These are phyloP conservation scores for Geranomyces michiganensis DNA, from an alignment of 192 early-diverging fungal species.

Conservation along the genomic window DNA sequence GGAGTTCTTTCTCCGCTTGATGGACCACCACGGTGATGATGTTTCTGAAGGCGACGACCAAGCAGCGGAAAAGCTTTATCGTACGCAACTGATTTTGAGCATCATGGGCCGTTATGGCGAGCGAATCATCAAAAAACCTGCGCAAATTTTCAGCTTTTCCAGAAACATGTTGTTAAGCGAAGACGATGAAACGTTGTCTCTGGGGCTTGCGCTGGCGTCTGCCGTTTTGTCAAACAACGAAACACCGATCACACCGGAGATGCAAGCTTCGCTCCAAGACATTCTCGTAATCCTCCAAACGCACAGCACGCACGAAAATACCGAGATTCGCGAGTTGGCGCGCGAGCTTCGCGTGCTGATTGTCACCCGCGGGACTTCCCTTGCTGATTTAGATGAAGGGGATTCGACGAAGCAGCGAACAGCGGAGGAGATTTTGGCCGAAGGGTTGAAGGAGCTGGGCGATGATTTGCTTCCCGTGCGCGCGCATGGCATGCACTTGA, in stretches of 20 bases:
- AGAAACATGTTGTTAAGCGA: conserved; percentile 32
- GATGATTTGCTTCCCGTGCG: conserved; percentile 82
- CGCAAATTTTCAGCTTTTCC: conserved; percentile 64
- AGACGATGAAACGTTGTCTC: conserved; percentile 26
- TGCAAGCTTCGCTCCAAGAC: conserved; percentile 31
- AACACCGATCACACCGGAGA: neutral
- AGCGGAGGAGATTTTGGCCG: conserved; percentile 63
- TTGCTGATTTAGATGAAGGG: neutral
- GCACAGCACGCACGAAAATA: conserved; percentile 28
- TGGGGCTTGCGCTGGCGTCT: conserved; percentile 24
- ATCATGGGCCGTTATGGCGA: conserved; percentile 76
- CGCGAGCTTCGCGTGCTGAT: conserved; percentile 40
- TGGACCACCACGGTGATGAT: conserved; percentile 70
- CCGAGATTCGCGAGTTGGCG: conserved; percentile 34
- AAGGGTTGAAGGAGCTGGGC: conserved; percentile 76
- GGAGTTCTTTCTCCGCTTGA: conserved; percentile 74
- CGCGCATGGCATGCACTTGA: conserved; percentile 82
- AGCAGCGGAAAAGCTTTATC: neutral
- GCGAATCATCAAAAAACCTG: conserved; percentile 71
- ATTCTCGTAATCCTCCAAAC: conserved; percentile 42
- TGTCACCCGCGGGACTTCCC: conserved; percentile 11
- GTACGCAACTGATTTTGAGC: conserved; percentile 58
- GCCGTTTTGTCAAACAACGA: conserved; percentile 18
- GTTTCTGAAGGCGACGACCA: conserved; percentile 38
- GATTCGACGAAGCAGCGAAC: neutral